Conservation (phyloP, 1,284 basidiomycete genomes). For the Phaffia rhodozyma region DNA sequence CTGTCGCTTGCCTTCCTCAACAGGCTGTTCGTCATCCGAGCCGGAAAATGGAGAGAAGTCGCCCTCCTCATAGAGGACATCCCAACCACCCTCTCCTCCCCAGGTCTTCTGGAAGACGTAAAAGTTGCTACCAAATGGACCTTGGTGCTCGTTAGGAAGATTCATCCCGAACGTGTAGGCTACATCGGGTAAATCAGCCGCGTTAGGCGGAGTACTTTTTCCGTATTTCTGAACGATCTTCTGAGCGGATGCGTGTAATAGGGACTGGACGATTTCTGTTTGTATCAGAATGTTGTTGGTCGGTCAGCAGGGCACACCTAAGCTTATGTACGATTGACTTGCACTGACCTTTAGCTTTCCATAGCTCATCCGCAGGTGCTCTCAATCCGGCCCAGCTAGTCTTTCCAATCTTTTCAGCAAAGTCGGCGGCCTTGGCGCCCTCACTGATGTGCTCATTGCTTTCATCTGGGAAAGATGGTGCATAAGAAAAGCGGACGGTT, state of each 20-base stretch:
- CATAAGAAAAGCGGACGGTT: background rate
- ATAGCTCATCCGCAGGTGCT: constrained; percentile 53
- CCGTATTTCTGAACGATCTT: constrained; percentile 47
- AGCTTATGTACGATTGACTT: background rate
- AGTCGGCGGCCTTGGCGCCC: constrained; percentile 49
- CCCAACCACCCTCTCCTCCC: constrained; percentile 23
- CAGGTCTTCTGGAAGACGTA: constrained; percentile 72
- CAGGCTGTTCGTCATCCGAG: background rate
- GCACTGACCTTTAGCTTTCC: constrained; percentile 64
- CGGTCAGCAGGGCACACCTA: background rate
- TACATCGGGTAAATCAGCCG: constrained; percentile 51
- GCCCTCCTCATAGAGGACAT: constrained; percentile 22
- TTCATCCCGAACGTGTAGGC: constrained; percentile 52
- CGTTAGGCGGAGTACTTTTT: constrained; percentile 37
- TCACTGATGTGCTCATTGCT: constrained; percentile 44
- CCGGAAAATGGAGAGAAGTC: background rate
- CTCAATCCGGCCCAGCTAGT: constrained; percentile 59
- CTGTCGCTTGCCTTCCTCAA: background rate
- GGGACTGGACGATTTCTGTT: background rate
- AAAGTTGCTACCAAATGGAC: constrained; percentile 55
- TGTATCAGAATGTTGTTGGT: constrained; percentile 21
- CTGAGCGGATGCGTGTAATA: constrained; percentile 38
- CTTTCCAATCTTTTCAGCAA: constrained; percentile 53
- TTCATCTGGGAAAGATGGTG: constrained; percentile 38
- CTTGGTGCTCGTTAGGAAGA: constrained; percentile 54